Base-by-base conservation (phyloP, 495 filamentous ascomycete species). In the Pseudevernia furfuracea region DNA sequence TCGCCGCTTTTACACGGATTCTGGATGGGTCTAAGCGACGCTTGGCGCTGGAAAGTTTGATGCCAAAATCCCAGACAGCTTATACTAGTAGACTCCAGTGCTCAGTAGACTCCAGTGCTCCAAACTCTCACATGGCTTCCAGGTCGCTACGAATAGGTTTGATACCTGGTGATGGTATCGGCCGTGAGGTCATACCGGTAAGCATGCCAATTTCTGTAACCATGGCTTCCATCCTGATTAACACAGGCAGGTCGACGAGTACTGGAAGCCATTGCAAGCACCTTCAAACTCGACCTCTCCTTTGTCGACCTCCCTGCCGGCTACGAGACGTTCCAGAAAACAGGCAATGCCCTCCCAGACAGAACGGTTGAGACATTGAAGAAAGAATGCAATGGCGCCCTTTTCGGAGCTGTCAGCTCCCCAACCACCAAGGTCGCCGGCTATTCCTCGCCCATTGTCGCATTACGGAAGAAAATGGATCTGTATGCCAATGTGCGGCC, bases 401-500 rank as follows among this genome's bases (percentile, higher is more conserved):
- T 98, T 55, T 98, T 98, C 76, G 94, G 94, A 68, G 94, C 94
- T 67, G 94, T 98, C 70, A 90, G 81, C 80, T 97, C 94, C 37
- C 95, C 94, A 10, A 89, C 86, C 60, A 89, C 79, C 53, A 89
- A 91, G 74, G 91, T 96, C 46, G 86, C 88, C 72, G 94, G 94
- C 69, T 98, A 98, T 84, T 96, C 91, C 49, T 95, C 90, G 32
- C 94, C 94, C 69, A 98, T 98, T 73, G 94, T 98, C 69, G 93
- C 92, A 48, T 86, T 98, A 62, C 91, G 94, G 77, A 98, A 97
- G 81, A 85, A 87, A 70, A 86, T 98, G 59, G 87, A 92, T 77
- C 85, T 98, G 58, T 97, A 96, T 79, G 94, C 95, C 79, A 98
- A 98, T 72, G 91, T 98, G 52, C 91, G 94, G 44, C 94, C 94